phyloP scores from a whole-genome alignment of 164 flowering plant genomes.

The Brasenia schreberi region DNA sequence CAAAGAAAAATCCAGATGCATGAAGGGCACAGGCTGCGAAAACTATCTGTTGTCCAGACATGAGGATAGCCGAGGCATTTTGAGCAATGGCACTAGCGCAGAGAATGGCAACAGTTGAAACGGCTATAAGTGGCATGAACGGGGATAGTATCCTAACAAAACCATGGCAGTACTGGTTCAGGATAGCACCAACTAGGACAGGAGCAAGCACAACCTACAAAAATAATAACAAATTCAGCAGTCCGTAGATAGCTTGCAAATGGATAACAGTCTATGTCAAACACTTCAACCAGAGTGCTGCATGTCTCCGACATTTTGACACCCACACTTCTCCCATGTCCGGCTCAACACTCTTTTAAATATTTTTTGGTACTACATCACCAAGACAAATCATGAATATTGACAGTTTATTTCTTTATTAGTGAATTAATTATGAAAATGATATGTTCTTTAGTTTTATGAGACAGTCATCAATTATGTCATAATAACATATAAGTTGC shows the following conservation, averaged over 20 bases:
- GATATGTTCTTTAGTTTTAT: too few relatives aligned
- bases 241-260: not conserved
- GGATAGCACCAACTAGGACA: slow-evolving; percentile 64
- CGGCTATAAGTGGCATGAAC: slow-evolving; percentile 75
- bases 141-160: slow-evolving; percentile 66
- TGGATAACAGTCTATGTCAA: not conserved
- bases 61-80: slow-evolving; percentile 61
- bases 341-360: too few relatives aligned
- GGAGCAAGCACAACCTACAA: slow-evolving; percentile 83
- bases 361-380: too few relatives aligned
- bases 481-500: too few relatives aligned
- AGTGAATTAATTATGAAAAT: too few relatives aligned
- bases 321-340: too few relatives aligned
- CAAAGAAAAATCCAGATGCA: slow-evolving; percentile 77
- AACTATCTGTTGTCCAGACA: slow-evolving; percentile 67
- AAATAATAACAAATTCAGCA: not conserved
- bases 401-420: too few relatives aligned
- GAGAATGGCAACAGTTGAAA: slow-evolving; percentile 63
- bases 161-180: slow-evolving; percentile 64
- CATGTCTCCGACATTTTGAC: too few relatives aligned
- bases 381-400: too few relatives aligned
- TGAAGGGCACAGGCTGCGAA: slow-evolving; percentile 57
- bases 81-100: slow-evolving; percentile 85
- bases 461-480: too few relatives aligned
- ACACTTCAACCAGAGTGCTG: too few relatives aligned